Evolutionary conservation across 371 early-diverging fungal species (phyloP), one percentile per base, ranked within the genome.

Genomic region (Actinomortierella ambigua): DNA sequence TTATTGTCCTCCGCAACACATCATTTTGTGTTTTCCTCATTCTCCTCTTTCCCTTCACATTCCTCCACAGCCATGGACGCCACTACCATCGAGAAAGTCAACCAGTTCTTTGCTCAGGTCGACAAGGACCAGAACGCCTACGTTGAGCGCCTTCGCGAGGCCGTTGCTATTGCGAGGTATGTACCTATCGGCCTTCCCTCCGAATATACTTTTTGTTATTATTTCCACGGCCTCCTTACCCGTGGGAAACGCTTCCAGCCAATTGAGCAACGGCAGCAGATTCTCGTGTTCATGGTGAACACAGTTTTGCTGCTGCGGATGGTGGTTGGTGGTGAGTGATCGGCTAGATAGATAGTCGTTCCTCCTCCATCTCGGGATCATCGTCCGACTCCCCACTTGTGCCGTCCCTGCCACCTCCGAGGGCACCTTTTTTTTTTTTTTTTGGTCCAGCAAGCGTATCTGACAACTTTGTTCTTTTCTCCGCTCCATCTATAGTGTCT

Each of bases 81-180:
- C 20, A 53, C n/a, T n/a, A n/a, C n/a, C 60, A 59, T 5, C 40
- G 53, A 53, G 20, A 39, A 34, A 22, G 62, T 71, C 54, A 66
- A 57, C 59, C 55, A 83, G 66, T 86, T 88, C 79, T 89, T 91
- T 75, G 83, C 85, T 20, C 88, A 90, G 69, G 89, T 96, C 59
- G 92, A 94, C 65, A 73, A 88, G 64, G 87, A 93, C 79, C 88
- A 93, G 75, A 78, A 87, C 57, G 79, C 82, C 71, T 96, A 91
- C 75, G 83, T 97, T 68, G 86, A 91, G 53, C 82, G 90, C 65
- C 89, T 98, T 55, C 88, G 90, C 50, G 95, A 96, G 79, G 93
- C 87, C 29, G 97, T 98, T 24, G 95, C 93, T 43, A 97, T 98
- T 59, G 93, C 95, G 50, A 89, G 90, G 91, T 90, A 86, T 61